These are phyloP conservation scores for Ophiocordyceps camponoti-rufipedis DNA, from an alignment of 2,329 filamentous ascomycete species.

Conservation along the genomic window DNA sequence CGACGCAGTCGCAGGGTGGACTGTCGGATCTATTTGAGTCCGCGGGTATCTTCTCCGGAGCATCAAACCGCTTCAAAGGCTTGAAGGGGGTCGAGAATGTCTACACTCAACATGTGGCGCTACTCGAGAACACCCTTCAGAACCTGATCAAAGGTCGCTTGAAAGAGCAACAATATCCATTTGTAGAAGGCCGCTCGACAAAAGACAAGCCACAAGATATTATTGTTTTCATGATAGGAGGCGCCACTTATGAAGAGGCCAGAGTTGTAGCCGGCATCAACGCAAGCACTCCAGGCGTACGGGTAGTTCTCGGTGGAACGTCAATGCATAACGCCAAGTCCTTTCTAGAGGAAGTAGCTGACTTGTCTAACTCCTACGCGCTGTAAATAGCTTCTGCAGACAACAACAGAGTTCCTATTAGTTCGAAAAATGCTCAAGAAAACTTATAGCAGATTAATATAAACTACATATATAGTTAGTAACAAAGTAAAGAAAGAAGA, in stretches of 20 bases:
- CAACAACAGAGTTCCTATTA: too few species aligned
- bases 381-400: too few species aligned
- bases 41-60: conserved; percentile 76
- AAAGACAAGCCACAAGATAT: conserved; percentile 95
- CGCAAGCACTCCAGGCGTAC: conserved; percentile 69
- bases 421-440: too few species aligned
- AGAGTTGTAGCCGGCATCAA: conserved; percentile 94
- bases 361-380: conserved; percentile 38
- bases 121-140: conserved; percentile 73
- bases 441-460: too few species aligned
- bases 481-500: too few species aligned
- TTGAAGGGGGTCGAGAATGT: conserved; percentile 97
- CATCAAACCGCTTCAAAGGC: conserved; percentile 76
- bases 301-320: conserved; percentile 80
- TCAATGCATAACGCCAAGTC: conserved; percentile 71
- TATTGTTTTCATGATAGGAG: conserved; percentile 84
- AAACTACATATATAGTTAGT: too few species aligned
- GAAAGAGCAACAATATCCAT: conserved; percentile 77
- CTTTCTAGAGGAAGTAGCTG: conserved; percentile 83
- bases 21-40: conserved; percentile 88
- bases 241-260: conserved; percentile 89
- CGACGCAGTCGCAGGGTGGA: conserved; percentile 54
- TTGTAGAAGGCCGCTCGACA: conserved; percentile 75
- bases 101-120: conserved; percentile 90
- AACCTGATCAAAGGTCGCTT: conserved; percentile 84